Evolutionary conservation across 306 rosid genomes (phyloP).

Genomic region (Pyrus betulifolia): DNA sequence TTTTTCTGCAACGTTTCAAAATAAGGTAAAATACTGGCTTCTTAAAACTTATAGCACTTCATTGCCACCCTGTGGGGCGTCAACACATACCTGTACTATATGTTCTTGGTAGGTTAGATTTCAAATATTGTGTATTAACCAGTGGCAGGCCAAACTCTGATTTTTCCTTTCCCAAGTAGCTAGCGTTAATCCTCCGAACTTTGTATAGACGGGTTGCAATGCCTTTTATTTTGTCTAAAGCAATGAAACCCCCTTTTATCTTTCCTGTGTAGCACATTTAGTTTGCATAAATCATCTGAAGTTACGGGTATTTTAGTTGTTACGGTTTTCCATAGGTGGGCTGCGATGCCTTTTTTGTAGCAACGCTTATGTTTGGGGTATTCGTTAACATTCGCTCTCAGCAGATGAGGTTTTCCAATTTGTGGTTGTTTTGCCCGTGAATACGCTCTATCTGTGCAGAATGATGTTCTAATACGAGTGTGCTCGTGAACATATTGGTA

Average conservation of each 20-base stretch:
- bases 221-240: slow-evolving; percentile 1
- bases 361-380: too few relatives aligned
- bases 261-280: background rate
- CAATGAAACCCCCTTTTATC: background rate
- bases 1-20: slow-evolving; percentile 11
- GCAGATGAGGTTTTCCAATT: background rate
- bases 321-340: too few relatives aligned
- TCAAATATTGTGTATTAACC: slow-evolving; percentile 26
- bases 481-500: background rate
- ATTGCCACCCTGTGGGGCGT: slow-evolving; percentile 13
- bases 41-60: slow-evolving; percentile 4
- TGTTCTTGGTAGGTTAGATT: slow-evolving; percentile 23
- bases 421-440: background rate
- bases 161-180: background rate
- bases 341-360: too few relatives aligned
- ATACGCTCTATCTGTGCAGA: background rate
- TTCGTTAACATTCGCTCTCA: background rate
- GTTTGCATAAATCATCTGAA: background rate
- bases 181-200: slow-evolving; percentile 3
- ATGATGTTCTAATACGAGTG: background rate
- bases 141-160: slow-evolving; percentile 18
- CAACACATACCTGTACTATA: slow-evolving; percentile 36
- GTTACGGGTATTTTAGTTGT: background rate
- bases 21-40: slow-evolving; percentile 4
- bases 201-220: slow-evolving; percentile 26